Evolutionary conservation across 176 grass and related monocot species (phyloP).

Genomic region (Phoenix roebelenii): DNA sequence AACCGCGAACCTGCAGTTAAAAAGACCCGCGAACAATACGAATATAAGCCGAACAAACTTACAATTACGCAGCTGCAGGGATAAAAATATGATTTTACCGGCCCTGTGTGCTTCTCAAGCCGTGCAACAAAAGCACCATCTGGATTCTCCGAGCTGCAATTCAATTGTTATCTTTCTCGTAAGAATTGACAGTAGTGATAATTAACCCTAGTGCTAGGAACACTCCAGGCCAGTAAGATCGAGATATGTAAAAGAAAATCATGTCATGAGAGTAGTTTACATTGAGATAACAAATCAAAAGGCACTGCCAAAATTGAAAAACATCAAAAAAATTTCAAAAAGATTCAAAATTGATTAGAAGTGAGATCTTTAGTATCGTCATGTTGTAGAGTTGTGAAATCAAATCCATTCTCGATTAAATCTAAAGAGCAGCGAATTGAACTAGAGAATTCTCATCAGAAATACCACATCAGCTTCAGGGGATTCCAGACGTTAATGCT

Average conservation of each 20-base stretch:
- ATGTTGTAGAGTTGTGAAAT: too few species aligned
- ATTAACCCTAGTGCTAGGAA: too few species aligned
- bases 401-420: background rate
- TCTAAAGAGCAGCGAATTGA: background rate
- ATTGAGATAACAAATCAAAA: constrained; percentile 1
- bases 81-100: constrained; percentile 37
- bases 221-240: background rate
- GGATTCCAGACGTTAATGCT: constrained; percentile 91
- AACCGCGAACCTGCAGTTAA: constrained; percentile 51
- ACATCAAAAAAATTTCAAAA: background rate
- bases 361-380: too few species aligned
- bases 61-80: background rate
- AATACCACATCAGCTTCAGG: constrained; percentile 61
- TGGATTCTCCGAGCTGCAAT: constrained; percentile 63
- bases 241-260: too few species aligned
- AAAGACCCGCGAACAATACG: constrained; percentile 15
- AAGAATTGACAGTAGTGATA: too few species aligned
- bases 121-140: constrained; percentile 61
- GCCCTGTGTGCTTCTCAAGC: constrained; percentile 84
- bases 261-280: too few species aligned
- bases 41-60: constrained; percentile 3
- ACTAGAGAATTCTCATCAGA: background rate
- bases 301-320: background rate
- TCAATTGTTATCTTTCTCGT: too few species aligned
- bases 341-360: background rate